Conservation (phyloP, 1,284 basidiomycete species). For the Ceratorhiza oryzae-sativae region DNA sequence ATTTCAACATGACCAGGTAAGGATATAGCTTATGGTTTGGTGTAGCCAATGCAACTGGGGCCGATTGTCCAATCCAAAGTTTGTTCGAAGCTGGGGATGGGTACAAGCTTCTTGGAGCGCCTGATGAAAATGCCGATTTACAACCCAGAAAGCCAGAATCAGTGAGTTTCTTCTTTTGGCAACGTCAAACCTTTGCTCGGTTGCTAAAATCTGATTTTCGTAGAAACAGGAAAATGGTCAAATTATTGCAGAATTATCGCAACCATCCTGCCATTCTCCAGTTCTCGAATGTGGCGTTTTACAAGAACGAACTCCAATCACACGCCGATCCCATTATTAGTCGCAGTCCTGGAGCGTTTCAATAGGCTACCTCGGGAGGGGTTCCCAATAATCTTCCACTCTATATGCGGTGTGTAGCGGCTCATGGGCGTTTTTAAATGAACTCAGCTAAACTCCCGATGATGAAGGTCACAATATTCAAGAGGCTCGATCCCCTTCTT, state of each 20-base stretch:
- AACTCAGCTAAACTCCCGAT: neutral
- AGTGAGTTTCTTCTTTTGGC: neutral
- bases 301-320: constrained; percentile 57
- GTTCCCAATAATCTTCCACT: constrained; percentile 68
- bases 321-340: constrained; percentile 53
- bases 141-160: constrained; percentile 49
- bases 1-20: neutral
- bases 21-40: no score
- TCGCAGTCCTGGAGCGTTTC: constrained; percentile 50
- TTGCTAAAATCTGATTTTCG: neutral
- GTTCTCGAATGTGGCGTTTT: constrained; percentile 65
- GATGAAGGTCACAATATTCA: constrained; percentile 59
- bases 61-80: constrained; percentile 64
- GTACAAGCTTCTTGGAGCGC: constrained; percentile 63
- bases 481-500: constrained; percentile 67
- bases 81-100: constrained; percentile 60
- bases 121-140: constrained; percentile 62
- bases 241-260: constrained; percentile 64
- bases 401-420: constrained; percentile 52
- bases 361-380: constrained; percentile 48
- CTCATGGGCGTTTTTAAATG: neutral
- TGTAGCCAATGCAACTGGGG: constrained; percentile 65
- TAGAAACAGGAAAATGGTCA: constrained; percentile 57
- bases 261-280: constrained; percentile 63
- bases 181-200: no score